Conservation (phyloP, 2,329 filamentous ascomycete species). For the Exophiala oligosperma region DNA sequence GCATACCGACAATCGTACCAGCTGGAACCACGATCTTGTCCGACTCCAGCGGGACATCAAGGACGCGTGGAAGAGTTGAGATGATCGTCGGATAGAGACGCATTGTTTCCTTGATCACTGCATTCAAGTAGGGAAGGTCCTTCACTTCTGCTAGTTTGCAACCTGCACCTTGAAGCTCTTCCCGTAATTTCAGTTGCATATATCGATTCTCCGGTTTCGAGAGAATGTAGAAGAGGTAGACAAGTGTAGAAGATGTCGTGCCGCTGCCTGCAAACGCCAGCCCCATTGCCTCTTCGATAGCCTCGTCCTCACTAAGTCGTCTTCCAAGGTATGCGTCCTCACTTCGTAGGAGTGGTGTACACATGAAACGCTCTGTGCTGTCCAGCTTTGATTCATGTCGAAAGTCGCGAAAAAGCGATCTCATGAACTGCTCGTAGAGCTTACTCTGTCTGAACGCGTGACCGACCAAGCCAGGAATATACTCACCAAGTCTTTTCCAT, state of each 20-base stretch:
- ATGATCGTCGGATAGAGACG: constrained; percentile 30
- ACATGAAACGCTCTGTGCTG: constrained; percentile 3
- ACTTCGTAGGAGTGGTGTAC: constrained; percentile 3
- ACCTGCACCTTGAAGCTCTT: constrained; percentile 3
- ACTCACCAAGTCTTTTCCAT: no score
- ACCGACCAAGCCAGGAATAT: no score
- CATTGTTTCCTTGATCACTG: constrained; percentile 29
- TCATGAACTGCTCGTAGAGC: no score
- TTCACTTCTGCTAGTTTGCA: not conserved
- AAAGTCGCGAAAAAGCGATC: not conserved
- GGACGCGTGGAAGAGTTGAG: constrained; percentile 22
- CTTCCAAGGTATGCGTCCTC: constrained; percentile 9
- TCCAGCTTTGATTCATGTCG: not conserved
- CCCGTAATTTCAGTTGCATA: constrained; percentile 1
- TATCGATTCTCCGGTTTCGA: not conserved
- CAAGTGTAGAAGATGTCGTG: constrained; percentile 12
- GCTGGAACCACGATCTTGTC: constrained; percentile 23
- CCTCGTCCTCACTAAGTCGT: constrained; percentile 8
- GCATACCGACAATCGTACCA: constrained; percentile 22
- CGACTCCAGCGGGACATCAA: constrained; percentile 15
- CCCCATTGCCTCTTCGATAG: constrained; percentile 12
- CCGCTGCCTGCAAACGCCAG: constrained; percentile 15
- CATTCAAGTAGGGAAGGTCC: constrained; percentile 24
- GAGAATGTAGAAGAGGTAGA: constrained; percentile 10
- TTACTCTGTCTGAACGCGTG: no score